Evolutionary conservation across 176 grass and related monocot genomes (phyloP).

Genomic region (Echinochloa phyllopogon): DNA sequence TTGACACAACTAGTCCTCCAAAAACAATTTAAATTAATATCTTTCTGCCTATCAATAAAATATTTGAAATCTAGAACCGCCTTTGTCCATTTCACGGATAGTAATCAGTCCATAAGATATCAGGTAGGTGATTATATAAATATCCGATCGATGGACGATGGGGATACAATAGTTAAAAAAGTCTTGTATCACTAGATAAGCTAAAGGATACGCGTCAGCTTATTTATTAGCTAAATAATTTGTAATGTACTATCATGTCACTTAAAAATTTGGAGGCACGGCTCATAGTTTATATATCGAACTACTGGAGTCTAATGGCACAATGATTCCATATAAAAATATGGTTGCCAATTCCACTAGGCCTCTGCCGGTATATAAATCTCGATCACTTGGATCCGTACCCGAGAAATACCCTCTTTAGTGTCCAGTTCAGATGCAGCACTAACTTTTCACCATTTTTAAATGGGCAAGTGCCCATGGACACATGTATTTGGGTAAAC

Average conservation of each 20-base stretch:
- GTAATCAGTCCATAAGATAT: slow-evolving; percentile 32
- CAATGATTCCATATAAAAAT: slow-evolving; percentile 53
- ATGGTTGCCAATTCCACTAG: slow-evolving; percentile 46
- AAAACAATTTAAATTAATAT: background rate
- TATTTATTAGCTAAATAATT: slow-evolving; percentile 33
- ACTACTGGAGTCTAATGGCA: slow-evolving; percentile 16
- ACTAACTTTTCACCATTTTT: background rate
- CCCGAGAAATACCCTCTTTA: slow-evolving; percentile 24
- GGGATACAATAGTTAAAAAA: slow-evolving; percentile 17
- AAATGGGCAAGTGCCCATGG: background rate
- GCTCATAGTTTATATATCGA: slow-evolving; percentile 1
- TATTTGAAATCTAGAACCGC: slow-evolving; percentile 20
- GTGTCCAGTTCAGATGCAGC: slow-evolving; percentile 2
- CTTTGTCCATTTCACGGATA: slow-evolving; percentile 22
- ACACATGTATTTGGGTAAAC: background rate
- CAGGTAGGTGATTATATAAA: slow-evolving; percentile 11
- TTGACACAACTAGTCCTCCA: background rate
- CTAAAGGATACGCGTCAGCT: slow-evolving; percentile 6
- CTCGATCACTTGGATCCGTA: slow-evolving; percentile 19
- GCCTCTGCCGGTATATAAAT: background rate
- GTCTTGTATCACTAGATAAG: slow-evolving; percentile 27
- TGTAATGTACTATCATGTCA: slow-evolving; percentile 16
- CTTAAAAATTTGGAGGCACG: slow-evolving; percentile 23
- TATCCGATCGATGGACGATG: background rate
- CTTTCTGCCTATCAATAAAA: background rate